A percentile compares a stretch with the other conserved stretches of the same genome.
Evolutionary conservation across 2,329 filamentous ascomycete genomes (phyloP).

Genomic region (Emmonsia crescens): DNA sequence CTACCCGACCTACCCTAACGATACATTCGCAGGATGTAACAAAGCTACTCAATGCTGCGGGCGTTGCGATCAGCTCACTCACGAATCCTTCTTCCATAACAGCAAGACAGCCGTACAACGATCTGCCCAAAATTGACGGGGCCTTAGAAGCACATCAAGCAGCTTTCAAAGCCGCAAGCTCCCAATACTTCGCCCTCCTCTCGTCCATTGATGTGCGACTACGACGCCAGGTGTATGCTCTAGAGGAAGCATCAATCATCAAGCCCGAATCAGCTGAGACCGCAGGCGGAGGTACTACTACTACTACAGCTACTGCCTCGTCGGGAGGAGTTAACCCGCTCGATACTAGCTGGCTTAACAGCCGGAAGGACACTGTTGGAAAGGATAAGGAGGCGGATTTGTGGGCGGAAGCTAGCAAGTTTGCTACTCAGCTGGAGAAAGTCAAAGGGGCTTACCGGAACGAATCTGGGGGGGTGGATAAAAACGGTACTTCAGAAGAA

Average conservation of each 20-base stretch:
- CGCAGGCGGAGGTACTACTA: slow-evolving; percentile 16
- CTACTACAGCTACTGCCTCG: slow-evolving; percentile 14
- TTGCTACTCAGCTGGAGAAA: slow-evolving; percentile 38
- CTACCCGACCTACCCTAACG: background rate
- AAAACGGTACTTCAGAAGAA: slow-evolving; percentile 11
- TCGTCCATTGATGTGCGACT: slow-evolving; percentile 65
- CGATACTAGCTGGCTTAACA: slow-evolving; percentile 85
- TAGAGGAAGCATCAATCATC: slow-evolving; percentile 73
- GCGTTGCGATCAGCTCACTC: slow-evolving; percentile 53
- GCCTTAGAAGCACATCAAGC: slow-evolving; percentile 46
- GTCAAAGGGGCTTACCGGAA: slow-evolving; percentile 11
- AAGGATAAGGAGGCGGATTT: slow-evolving; percentile 75
- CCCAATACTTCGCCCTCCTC: slow-evolving; percentile 59
- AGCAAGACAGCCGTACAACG: slow-evolving; percentile 21
- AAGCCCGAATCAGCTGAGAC: slow-evolving; percentile 31
- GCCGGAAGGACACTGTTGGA: slow-evolving; percentile 68
- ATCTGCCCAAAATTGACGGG: slow-evolving; percentile 18
- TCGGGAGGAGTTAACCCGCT: slow-evolving; percentile 46
- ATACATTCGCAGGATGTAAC: slow-evolving; percentile 35
- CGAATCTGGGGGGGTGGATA: slow-evolving; percentile 8
- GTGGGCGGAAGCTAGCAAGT: slow-evolving; percentile 51
- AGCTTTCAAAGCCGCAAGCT: slow-evolving; percentile 45
- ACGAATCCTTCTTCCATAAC: slow-evolving; percentile 36
- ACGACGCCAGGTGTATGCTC: slow-evolving; percentile 62
- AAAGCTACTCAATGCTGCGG: slow-evolving; percentile 47